These are phyloP conservation scores for Tulasnella sp. DNA, from an alignment of 768 basidiomycete genomes.

Conservation along the genomic window DNA sequence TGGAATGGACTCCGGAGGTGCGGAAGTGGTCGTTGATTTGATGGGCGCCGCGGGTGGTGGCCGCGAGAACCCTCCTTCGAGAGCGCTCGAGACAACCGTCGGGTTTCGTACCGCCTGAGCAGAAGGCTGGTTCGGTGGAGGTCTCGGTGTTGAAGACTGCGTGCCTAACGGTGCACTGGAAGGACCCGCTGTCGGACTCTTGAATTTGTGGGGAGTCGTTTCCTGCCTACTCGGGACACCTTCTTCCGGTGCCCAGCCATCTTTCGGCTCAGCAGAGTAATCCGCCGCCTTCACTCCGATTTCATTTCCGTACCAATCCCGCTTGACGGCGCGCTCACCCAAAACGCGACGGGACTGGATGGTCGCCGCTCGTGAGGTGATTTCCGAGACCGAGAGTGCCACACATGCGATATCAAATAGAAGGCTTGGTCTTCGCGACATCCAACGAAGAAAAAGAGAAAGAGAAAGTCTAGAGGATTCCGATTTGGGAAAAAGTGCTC, in stretches of 20 bases:
- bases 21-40: neutral
- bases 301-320: conserved; percentile 11
- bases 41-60: neutral
- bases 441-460: neutral
- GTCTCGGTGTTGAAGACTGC: neutral
- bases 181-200: neutral
- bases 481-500: neutral
- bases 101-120: neutral
- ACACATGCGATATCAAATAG: conserved; percentile 72
- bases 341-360: conserved; percentile 45
- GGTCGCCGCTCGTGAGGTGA: conserved; percentile 59
- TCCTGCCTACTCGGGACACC: neutral
- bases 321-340: conserved; percentile 13
- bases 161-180: neutral
- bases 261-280: neutral
- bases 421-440: conserved; percentile 10
- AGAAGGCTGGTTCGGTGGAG: neutral
- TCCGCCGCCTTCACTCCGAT: neutral
- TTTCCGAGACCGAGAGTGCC: conserved; percentile 54
- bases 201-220: neutral
- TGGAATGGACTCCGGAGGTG: neutral
- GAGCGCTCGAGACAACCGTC: neutral
- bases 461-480: neutral
- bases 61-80: neutral
- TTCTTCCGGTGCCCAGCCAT: neutral